Evolutionary conservation across 83 land plant genomes (phyloP).

Genomic region (Thuja plicata): DNA sequence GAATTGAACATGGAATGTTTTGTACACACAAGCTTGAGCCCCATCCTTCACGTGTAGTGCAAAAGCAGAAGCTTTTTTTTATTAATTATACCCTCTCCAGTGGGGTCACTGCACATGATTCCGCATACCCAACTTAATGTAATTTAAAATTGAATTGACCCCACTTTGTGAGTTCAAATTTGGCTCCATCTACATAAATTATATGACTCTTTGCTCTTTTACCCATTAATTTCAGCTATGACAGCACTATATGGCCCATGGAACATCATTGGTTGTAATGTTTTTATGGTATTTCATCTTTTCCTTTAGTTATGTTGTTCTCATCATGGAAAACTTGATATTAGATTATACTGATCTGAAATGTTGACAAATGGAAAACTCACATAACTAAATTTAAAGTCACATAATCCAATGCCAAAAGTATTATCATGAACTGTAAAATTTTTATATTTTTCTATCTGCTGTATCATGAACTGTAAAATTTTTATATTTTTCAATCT

Average conservation of each 20-base stretch:
- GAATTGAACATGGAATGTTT: neutral
- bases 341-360: too few species aligned
- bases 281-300: neutral
- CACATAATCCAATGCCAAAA: too few species aligned
- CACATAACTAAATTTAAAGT: too few species aligned
- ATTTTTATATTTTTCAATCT: too few species aligned
- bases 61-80: neutral
- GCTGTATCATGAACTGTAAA: too few species aligned
- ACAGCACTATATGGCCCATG: neutral
- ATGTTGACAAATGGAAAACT: too few species aligned
- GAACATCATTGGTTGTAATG: neutral
- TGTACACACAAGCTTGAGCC: neutral
- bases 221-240: neutral
- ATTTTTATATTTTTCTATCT: too few species aligned
- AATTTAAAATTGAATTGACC: too few species aligned
- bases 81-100: neutral
- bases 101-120: neutral
- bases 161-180: neutral
- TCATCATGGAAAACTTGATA: too few species aligned
- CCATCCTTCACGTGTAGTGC: neutral
- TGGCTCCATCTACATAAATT: neutral
- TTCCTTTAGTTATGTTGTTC: too few species aligned
- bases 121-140: neutral
- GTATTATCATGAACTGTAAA: too few species aligned
- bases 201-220: neutral